Evolutionary conservation across 148 eudicot species (phyloP), one percentile per base, ranked within the genome.

Genomic region (Gaultheria prostrata): DNA sequence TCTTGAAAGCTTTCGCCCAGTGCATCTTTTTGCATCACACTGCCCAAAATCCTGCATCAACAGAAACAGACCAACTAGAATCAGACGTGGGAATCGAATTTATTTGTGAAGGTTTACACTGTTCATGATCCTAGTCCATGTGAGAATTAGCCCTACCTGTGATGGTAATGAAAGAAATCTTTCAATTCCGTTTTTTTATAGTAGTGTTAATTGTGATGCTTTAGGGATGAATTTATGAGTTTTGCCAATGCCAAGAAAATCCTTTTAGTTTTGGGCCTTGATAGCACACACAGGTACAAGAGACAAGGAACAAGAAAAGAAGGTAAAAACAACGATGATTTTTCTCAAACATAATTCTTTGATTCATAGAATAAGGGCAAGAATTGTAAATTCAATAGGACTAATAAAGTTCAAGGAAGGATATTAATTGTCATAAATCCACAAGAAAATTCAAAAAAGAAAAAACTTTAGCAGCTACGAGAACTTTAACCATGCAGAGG

Each of bases 1-100:
- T 80, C 99, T 89, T 43, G 96, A 93, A 65, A 97, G 93, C 86
- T 97, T 97, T 83, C 99, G 91, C 17, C 99, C 98, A 6, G 98
- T 97, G 86, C 99, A 97, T 86, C 90, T 94, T 89, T 97, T 94
- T 21, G 95, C 91, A 86, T 97, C 98, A 80, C 98, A 97, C 81
- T 97, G 99, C n/a, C 95, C 99, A 50, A 97, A 97, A 88, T 94
- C 99, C 91, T 91, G 81, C 76, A 85, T 6, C 65, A 84, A 79
- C 13, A 83, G 61, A 6, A 73, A n/a, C 14, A 59, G 43, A 21
- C 57, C 50, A 76, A 78, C 79, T 26, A 72, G 70, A 72, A 35
- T 13, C 39, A 77, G 9, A 69, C 11, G 39, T 45, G 24, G 1
- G 39, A 56, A 12, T 32, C 49, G 77, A 46, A n/a, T 35, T 54